Percentiles rank a stretch among this genome's conserved stretches.
These are phyloP conservation scores for Epichloe brachyelytri DNA, from an alignment of 2,329 filamentous ascomycete genomes.

Conservation along the genomic window DNA sequence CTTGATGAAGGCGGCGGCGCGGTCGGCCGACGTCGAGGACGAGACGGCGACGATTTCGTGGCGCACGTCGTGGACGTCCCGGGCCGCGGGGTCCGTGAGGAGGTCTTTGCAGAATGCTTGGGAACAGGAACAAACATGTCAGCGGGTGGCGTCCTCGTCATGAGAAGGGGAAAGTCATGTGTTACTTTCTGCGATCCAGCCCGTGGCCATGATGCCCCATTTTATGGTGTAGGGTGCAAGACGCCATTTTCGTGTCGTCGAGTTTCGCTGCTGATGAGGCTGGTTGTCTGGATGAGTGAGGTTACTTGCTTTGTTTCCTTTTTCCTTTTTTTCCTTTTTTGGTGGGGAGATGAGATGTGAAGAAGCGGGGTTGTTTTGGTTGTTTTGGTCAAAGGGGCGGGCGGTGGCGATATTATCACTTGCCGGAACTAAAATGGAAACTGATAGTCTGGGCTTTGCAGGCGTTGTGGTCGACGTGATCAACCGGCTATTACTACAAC, in stretches of 20 bases:
- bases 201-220: slow-evolving; percentile 51
- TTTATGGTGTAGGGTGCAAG: slow-evolving; percentile 30
- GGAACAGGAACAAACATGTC: background rate
- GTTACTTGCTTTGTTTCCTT: background rate
- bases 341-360: background rate
- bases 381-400: background rate
- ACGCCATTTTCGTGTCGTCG: slow-evolving; percentile 21
- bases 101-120: slow-evolving; percentile 66
- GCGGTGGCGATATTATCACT: background rate
- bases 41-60: slow-evolving; percentile 71
- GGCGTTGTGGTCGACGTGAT: too few relatives aligned
- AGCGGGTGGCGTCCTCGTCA: background rate
- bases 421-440: background rate
- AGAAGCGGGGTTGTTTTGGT: background rate
- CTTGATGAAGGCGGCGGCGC: slow-evolving; percentile 60
- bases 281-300: too few relatives aligned
- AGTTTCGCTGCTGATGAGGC: background rate
- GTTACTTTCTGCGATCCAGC: slow-evolving; percentile 40
- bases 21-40: slow-evolving; percentile 58
- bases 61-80: slow-evolving; percentile 57
- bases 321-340: too few relatives aligned
- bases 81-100: slow-evolving; percentile 55
- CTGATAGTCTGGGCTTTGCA: too few relatives aligned
- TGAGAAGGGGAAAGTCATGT: background rate
- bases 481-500: too few relatives aligned